These are phyloP conservation scores for Ophiostoma sp. DNA, from an alignment of 2,329 filamentous ascomycete genomes.

Conservation along the genomic window DNA sequence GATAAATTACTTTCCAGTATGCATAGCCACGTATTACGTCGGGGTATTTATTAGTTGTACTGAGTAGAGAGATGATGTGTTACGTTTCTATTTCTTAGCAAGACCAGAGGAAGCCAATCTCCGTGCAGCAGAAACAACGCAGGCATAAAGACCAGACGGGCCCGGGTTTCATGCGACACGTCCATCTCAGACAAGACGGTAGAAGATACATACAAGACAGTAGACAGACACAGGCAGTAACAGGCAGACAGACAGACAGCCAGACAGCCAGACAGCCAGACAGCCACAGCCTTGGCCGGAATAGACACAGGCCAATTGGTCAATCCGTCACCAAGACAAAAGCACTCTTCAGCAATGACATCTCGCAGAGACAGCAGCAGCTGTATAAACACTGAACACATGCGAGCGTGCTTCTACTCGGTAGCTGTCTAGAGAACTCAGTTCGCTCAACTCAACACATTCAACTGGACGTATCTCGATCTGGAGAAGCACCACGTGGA, in stretches of 20 bases:
- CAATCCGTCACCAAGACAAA: neutral
- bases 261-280: neutral
- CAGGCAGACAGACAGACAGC: neutral
- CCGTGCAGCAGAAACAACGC: neutral
- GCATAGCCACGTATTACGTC: slow-evolving; percentile 3
- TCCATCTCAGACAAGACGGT: slow-evolving; percentile 5
- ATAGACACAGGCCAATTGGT: neutral
- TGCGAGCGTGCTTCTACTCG: neutral
- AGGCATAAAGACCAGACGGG: neutral
- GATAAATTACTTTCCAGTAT: slow-evolving; percentile 3
- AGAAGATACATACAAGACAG: neutral
- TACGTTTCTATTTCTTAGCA: neutral
- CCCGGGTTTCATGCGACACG: neutral
- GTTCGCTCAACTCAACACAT: neutral
- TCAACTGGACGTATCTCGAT: slow-evolving; percentile 20
- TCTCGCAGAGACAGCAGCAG: neutral
- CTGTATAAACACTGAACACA: neutral
- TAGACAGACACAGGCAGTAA: neutral
- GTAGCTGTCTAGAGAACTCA: too few relatives aligned
- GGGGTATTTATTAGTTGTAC: neutral
- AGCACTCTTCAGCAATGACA: neutral
- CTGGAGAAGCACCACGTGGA: slow-evolving; percentile 23
- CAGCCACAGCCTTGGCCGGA: slow-evolving; percentile 7
- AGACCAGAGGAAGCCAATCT: neutral
- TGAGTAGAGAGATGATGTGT: neutral